These are phyloP conservation scores for Aciculosporium take DNA, from an alignment of 2,329 filamentous ascomycete genomes.

Conservation along the genomic window DNA sequence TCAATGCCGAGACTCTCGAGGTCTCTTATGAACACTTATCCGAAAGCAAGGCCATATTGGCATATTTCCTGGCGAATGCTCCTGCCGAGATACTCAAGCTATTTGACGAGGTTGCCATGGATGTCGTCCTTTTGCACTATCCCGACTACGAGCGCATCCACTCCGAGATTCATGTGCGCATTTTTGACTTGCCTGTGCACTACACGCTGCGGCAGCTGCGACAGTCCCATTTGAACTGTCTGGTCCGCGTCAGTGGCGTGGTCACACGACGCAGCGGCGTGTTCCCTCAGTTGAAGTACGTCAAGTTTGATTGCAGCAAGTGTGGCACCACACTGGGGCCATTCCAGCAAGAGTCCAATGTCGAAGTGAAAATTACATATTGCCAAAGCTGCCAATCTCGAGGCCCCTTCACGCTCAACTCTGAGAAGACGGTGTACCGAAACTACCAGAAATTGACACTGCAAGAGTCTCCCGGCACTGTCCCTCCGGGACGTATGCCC, in stretches of 20 bases:
- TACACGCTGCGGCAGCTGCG: conserved; percentile 92
- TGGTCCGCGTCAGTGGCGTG: conserved; percentile 87
- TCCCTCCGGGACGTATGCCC: conserved; percentile 86
- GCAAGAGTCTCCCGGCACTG: conserved; percentile 92
- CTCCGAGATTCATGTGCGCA: conserved; percentile 92
- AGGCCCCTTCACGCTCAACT: conserved; percentile 89
- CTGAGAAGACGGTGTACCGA: conserved; percentile 93
- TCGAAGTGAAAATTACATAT: conserved; percentile 90
- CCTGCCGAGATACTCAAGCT: conserved; percentile 91
- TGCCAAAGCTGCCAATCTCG: conserved; percentile 94
- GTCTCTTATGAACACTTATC: conserved; percentile 90
- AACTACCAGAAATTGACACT: conserved; percentile 98
- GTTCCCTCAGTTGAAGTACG: conserved; percentile 94
- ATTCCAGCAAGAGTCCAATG: conserved; percentile 93
- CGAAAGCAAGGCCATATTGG: conserved; percentile 80
- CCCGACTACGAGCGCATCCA: conserved; percentile 97
- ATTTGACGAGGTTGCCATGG: conserved; percentile 93
- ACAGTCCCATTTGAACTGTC: conserved; percentile 88
- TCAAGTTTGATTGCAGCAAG: conserved; percentile 94
- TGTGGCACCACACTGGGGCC: conserved; percentile 85
- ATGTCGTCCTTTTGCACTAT: conserved; percentile 89
- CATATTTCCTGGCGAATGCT: conserved; percentile 91
- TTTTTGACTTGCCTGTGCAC: conserved; percentile 84
- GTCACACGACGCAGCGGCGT: conserved; percentile 90
- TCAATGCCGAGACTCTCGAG: conserved; percentile 92